Base-by-base conservation (phyloP, 1,284 basidiomycete species). In the Anthracocystis setariae region DNA sequence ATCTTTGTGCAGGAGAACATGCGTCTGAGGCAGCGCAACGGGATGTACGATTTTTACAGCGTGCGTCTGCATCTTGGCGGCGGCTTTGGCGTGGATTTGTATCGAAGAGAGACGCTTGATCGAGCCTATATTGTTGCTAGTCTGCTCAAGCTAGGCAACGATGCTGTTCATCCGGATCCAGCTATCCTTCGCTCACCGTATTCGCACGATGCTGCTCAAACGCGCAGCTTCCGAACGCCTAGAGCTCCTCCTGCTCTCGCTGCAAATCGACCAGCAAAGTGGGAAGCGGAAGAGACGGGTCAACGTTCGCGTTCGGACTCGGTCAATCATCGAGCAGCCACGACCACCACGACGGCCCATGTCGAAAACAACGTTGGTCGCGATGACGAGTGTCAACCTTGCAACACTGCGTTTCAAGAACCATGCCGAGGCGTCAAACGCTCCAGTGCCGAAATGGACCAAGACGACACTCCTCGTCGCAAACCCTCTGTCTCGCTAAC, bases 121-220 rank as follows among this genome's bases (percentile, higher is more conserved):
- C 71, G 68, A 3, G 76, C 76, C 7, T 78, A 76, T 50, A 71
- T 78, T 33, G 76, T 78, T 3, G 71, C 73, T 2, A 74, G 70
- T 32, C 46, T 77, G 46, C 68, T 74, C 49, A 74, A 74, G 51
- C 54, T 74, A 12, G 73, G 73, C 57, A 74, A 74, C 57, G 73
- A 74, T 24, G 73, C 73, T 2, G 66, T 60, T 17, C 73, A 74
- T 47, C 67, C 73, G 27, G 69, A 72, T 35, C 60, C 64, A 8
- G 43, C 64, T 27, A 32, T 72, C 23, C 49, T 72, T 39, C 59
- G 69, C 18, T 56, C 60, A 17, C 69, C 69, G 0, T 72, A 72
- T 43, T 57, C 47, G 46, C 54, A 65, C 52, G 68, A 65, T 9
- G 4, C 56, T 8, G n/a, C 43, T n/a, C 53, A 43, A 17, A 10